Conservation (phyloP, 371 early-diverging fungal genomes). For the Mucor circinelloides region DNA sequence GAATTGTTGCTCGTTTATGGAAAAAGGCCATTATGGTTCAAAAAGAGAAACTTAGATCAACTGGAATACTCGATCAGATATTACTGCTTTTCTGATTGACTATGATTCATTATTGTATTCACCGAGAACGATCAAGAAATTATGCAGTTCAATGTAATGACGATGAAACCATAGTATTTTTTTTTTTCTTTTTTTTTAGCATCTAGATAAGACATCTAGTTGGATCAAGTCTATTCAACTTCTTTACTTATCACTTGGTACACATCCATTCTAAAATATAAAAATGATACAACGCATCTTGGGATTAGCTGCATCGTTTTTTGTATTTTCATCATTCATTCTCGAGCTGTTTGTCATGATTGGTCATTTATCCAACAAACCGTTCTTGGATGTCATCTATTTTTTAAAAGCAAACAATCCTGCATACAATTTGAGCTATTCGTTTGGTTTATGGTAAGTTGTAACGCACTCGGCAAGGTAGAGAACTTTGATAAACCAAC, state of each 20-base stretch:
- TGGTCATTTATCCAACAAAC: slow-evolving; percentile 35
- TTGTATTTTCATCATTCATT: slow-evolving; percentile 24
- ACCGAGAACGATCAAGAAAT: neutral
- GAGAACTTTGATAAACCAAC: neutral
- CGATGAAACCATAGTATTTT: neutral
- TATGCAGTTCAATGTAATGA: neutral
- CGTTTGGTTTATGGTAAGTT: slow-evolving; percentile 38
- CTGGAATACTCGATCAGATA: too few species aligned
- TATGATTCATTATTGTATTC: neutral
- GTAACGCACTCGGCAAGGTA: neutral
- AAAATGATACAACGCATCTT: neutral
- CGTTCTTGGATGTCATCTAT: slow-evolving; percentile 29
- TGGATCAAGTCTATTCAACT: too few species aligned
- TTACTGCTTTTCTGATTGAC: neutral
- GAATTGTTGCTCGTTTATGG: too few species aligned
- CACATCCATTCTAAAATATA: neutral
- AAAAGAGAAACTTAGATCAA: too few species aligned
- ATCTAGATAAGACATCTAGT: neutral
- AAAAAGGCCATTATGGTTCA: too few species aligned
- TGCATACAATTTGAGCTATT: slow-evolving; percentile 11
- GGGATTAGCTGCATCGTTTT: slow-evolving; percentile 9
- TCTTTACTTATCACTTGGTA: too few species aligned
- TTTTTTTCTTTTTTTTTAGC: neutral
- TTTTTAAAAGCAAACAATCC: slow-evolving; percentile 27
- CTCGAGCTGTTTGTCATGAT: slow-evolving; percentile 40